phyloP scores from a whole-genome alignment of 352 stramenopile genomes.

The Blastocystis sp. region DNA sequence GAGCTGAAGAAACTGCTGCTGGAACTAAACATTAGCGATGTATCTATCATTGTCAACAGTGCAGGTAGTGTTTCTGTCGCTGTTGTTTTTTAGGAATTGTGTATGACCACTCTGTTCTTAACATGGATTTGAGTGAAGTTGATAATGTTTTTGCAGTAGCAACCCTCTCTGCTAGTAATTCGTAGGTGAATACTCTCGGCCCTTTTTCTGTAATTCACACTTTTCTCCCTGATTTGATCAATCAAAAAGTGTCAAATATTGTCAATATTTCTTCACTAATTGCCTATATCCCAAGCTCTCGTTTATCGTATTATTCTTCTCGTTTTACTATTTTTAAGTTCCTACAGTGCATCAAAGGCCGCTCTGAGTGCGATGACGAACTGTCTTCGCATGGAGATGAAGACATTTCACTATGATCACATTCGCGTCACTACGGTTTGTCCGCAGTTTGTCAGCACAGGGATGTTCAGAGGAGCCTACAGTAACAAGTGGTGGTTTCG shows the following conservation, averaged over 20 bases:
- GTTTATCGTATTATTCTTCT: neutral
- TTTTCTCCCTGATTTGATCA: conserved; percentile 7
- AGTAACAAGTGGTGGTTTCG: neutral
- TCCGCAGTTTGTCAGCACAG: conserved; percentile 16
- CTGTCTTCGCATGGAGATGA: conserved; percentile 25
- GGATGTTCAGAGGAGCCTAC: neutral
- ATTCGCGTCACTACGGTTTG: conserved; percentile 28
- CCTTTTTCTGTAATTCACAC: conserved; percentile 25
- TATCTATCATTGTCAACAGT: conserved; percentile 38
- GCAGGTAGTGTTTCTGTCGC: neutral
- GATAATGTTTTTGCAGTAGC: conserved; percentile 7
- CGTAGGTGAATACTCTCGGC: neutral
- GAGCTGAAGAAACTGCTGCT: neutral
- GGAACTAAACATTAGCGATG: neutral
- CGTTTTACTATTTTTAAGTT: neutral
- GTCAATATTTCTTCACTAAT: conserved; percentile 50
- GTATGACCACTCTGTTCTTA: neutral
- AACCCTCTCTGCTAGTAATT: neutral
- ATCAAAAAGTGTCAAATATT: conserved; percentile 29
- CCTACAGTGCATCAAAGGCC: conserved; percentile 11
- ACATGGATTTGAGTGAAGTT: neutral
- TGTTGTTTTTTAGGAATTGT: neutral
- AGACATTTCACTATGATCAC: neutral
- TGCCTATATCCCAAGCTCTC: neutral
- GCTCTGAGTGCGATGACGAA: conserved; percentile 12